Evolutionary conservation across 2,329 filamentous ascomycete genomes (phyloP).

Genomic region (Alternaria burnsii): DNA sequence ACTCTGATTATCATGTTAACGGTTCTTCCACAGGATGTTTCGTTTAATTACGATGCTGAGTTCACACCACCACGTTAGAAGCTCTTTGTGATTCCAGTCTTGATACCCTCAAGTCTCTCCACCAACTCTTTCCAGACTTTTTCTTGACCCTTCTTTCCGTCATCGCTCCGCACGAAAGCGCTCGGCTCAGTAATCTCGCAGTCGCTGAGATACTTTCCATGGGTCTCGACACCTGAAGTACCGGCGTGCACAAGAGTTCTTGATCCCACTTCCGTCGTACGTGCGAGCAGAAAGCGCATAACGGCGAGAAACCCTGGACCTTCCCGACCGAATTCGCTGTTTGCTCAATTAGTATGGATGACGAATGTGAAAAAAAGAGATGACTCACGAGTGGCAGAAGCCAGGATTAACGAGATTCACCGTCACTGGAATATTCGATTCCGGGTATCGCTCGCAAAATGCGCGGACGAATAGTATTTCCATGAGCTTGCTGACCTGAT

Average conservation of each 20-base stretch:
- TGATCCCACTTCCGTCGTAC: slow-evolving; percentile 53
- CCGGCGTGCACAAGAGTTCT: slow-evolving; percentile 54
- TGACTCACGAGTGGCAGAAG: slow-evolving; percentile 42
- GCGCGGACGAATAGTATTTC: slow-evolving; percentile 37
- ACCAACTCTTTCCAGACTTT: slow-evolving; percentile 54
- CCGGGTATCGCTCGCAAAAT: slow-evolving; percentile 29
- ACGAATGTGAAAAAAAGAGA: neutral
- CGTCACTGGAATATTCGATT: slow-evolving; percentile 35
- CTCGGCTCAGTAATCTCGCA: slow-evolving; percentile 40
- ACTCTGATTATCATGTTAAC: too few species aligned
- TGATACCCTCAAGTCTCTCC: slow-evolving; percentile 51
- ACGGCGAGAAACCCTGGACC: slow-evolving; percentile 14
- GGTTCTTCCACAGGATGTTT: neutral
- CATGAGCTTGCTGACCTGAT: slow-evolving; percentile 44
- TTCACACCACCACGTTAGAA: neutral
- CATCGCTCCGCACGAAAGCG: slow-evolving; percentile 46
- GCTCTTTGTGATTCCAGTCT: slow-evolving; percentile 35
- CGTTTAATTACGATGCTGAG: neutral
- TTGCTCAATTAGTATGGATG: neutral
- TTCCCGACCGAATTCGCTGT: slow-evolving; percentile 37
- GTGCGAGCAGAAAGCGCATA: slow-evolving; percentile 37
- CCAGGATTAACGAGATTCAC: slow-evolving; percentile 49
- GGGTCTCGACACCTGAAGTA: slow-evolving; percentile 44
- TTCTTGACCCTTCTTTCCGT: slow-evolving; percentile 48
- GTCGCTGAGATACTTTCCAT: slow-evolving; percentile 54